phyloP scores from a whole-genome alignment of 306 rosid genomes.

The Acacia confusa region DNA sequence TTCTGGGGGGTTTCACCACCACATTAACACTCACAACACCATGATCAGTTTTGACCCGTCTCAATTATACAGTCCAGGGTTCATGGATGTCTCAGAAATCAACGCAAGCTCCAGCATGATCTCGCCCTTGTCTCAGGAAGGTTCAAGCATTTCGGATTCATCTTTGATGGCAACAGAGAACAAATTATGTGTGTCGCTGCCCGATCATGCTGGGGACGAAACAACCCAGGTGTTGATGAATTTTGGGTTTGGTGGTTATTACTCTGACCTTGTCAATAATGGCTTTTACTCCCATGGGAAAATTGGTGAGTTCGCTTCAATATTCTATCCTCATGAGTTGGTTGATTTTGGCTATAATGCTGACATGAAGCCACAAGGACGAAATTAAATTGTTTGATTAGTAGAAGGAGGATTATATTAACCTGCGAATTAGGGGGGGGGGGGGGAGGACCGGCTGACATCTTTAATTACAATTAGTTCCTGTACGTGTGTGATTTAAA shows the following conservation, averaged over 20 bases:
- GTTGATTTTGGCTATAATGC: slow-evolving; percentile 43
- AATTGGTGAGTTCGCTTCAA: slow-evolving; percentile 38
- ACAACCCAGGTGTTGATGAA: slow-evolving; percentile 43
- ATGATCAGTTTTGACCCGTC: slow-evolving; percentile 28
- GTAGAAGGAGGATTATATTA: not conserved
- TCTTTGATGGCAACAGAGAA: slow-evolving; percentile 38
- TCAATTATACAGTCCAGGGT: slow-evolving; percentile 8
- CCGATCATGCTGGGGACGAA: slow-evolving; percentile 33
- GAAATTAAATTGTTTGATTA: slow-evolving; percentile 31
- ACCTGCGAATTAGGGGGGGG: not conserved
- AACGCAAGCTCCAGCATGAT: slow-evolving; percentile 37
- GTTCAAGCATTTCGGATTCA: slow-evolving; percentile 47
- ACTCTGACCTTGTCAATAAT: slow-evolving; percentile 41
- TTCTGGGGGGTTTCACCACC: slow-evolving; percentile 28
- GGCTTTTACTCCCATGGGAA: slow-evolving; percentile 40
- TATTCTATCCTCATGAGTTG: slow-evolving; percentile 36
- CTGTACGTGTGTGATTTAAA: not conserved
- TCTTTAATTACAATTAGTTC: not conserved
- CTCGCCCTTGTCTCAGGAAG: slow-evolving; percentile 52
- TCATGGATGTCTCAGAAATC: slow-evolving; percentile 33
- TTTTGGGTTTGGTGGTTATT: slow-evolving; percentile 44
- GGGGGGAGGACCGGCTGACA: not conserved
- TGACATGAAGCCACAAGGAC: slow-evolving; percentile 42
- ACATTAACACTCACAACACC: not conserved
- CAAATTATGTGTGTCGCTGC: slow-evolving; percentile 23